phyloP scores from a whole-genome alignment of 2,329 filamentous ascomycete species.

The Pyricularia grisea region DNA sequence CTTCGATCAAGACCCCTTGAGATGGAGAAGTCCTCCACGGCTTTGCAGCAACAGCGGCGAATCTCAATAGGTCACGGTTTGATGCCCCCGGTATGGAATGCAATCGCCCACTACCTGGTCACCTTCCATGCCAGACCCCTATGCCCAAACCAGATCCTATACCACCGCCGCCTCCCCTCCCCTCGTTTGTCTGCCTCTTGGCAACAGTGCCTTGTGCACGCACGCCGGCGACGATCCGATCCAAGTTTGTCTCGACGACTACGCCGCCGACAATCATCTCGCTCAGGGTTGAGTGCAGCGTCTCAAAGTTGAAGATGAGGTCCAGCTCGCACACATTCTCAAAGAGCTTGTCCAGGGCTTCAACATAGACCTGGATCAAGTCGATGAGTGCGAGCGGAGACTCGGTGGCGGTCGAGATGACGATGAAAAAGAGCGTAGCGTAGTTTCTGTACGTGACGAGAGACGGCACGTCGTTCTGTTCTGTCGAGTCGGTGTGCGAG shows the following conservation, averaged over 20 bases:
- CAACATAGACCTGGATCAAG: slow-evolving; percentile 96
- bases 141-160: slow-evolving; percentile 43
- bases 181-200: slow-evolving; percentile 70
- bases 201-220: slow-evolving; percentile 66
- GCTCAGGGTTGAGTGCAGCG: slow-evolving; percentile 77
- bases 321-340: slow-evolving; percentile 98
- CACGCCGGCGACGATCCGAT: slow-evolving; percentile 81
- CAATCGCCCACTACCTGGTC: slow-evolving; percentile 6
- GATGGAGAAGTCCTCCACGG: neutral
- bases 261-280: slow-evolving; percentile 97
- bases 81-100: neutral
- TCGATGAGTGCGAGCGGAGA: slow-evolving; percentile 92
- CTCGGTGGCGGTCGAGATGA: slow-evolving; percentile 94
- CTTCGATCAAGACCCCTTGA: neutral
- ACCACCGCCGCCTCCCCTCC: slow-evolving; percentile 27
- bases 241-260: slow-evolving; percentile 84
- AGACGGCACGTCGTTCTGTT: slow-evolving; percentile 80
- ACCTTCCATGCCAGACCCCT: slow-evolving; percentile 41
- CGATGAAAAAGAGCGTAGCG: slow-evolving; percentile 95
- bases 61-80: neutral
- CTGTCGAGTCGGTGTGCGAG: slow-evolving; percentile 47
- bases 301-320: slow-evolving; percentile 98
- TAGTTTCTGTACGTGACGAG: slow-evolving; percentile 98
- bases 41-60: neutral
- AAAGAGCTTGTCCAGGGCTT: slow-evolving; percentile 87